phyloP scores from a whole-genome alignment of 2,329 filamentous ascomycete species.

The Mycosphaerella sp. region DNA sequence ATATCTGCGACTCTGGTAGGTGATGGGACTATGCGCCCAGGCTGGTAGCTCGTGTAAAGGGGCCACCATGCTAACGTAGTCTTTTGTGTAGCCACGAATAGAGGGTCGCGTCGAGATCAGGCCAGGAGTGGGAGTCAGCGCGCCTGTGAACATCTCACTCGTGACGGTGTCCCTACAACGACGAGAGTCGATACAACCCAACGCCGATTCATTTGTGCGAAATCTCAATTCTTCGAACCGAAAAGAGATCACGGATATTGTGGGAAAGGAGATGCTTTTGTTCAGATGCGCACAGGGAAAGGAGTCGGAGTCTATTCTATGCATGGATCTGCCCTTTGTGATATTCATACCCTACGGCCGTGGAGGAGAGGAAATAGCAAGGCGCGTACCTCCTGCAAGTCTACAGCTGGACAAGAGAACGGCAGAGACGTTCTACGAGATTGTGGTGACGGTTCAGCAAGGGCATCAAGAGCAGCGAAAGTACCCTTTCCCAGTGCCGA shows the following conservation, averaged over 20 bases:
- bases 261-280: conserved; percentile 90
- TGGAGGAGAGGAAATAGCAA: conserved; percentile 81
- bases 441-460: conserved; percentile 93
- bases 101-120: conserved; percentile 97
- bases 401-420: conserved; percentile 84
- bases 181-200: conserved; percentile 92
- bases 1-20: conserved; percentile 95
- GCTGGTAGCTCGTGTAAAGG: background rate
- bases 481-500: conserved; percentile 82
- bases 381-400: conserved; percentile 86
- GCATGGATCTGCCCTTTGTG: conserved; percentile 96
- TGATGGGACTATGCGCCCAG: conserved; percentile 25
- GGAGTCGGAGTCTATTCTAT: conserved; percentile 81
- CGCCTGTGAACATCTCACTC: conserved; percentile 83
- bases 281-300: conserved; percentile 79
- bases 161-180: conserved; percentile 91
- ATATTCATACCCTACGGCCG: conserved; percentile 94
- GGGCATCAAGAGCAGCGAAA: conserved; percentile 81
- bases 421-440: conserved; percentile 95
- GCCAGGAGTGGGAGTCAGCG: conserved; percentile 75
- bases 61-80: conserved; percentile 9
- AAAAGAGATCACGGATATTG: conserved; percentile 84
- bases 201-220: conserved; percentile 88
- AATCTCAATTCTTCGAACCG: conserved; percentile 77
- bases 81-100: conserved; percentile 67